Evolutionary conservation across 768 basidiomycete species (phyloP), one percentile per base, ranked within the genome.

Genomic region (Pisolithus tinctorius): DNA sequence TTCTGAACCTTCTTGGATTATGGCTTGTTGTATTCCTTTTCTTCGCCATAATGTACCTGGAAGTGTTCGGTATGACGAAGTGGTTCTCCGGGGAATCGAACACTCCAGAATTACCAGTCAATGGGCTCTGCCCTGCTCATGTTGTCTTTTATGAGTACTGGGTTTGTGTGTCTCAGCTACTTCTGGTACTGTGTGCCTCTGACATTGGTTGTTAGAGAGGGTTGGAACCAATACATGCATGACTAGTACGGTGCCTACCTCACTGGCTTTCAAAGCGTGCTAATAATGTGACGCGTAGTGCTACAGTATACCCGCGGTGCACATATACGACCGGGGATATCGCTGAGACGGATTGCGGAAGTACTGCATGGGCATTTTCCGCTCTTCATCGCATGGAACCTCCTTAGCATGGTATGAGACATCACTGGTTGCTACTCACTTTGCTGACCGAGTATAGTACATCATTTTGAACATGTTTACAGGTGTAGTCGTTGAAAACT

Each of bases 181-280:
- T 34, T 34, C 34, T 6, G 20, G 47, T 36, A 25, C 16, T 26
- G 13, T 14, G 34, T 23, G 14, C 40, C 5, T 48, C 51, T 57
- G 29, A 58, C 47, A 43, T 43, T 49, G 27, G 16, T 16, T 48
- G 56, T 6, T 56, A 93, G 93, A 8, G 94, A 97, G 66, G 91
- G 84, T 0, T 98, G 95, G 95, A 97, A 97, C 64, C 83, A 86
- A 59, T 96, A 86, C 65, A 97, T 97, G 95, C 94, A 97, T 63
- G 90, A 97, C 69, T 95, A 83, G 90, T 93, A 62, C 86, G 57
- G 48, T 30, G 41, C 34, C 6, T 11, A 1, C 20, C 30, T 20
- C 14, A 25, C 8, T 17, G 11, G 17, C 11, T 6, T 38, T 14
- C 30, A 23, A 29, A 45, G 9, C 4, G 27, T 38, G 31, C 31